phyloP scores from a whole-genome alignment of 176 grass and related monocot genomes.

The Zoysia japonica region DNA sequence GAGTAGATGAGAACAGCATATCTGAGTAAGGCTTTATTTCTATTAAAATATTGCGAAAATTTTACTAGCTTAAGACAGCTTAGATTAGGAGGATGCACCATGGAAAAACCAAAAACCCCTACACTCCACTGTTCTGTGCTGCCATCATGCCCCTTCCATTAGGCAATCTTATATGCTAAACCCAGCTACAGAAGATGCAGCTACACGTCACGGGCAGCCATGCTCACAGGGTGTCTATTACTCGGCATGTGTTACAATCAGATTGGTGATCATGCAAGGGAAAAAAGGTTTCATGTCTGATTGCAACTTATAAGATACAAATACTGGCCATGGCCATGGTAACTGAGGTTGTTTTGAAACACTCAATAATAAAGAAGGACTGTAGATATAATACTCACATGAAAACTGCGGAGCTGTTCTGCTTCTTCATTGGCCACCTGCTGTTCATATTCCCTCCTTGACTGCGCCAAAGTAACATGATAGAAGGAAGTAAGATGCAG shows the following conservation, averaged over 20 bases:
- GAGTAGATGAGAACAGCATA: neutral
- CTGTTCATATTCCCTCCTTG: conserved; percentile 81
- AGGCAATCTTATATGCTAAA: neutral
- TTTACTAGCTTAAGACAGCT: conserved; percentile 3
- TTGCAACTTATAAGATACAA: neutral
- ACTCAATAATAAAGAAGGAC: neutral
- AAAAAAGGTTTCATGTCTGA: neutral
- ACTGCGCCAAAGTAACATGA: conserved; percentile 53
- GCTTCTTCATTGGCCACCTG: conserved; percentile 82
- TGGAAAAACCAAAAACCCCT: neutral
- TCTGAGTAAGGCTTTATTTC: neutral
- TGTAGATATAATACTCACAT: conserved; percentile 50
- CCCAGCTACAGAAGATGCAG: neutral
- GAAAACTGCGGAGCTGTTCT: conserved; percentile 80
- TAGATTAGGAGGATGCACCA: neutral
- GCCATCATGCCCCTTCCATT: neutral
- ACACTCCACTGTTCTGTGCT: neutral
- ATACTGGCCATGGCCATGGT: neutral
- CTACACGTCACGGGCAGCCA: neutral
- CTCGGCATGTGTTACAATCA: neutral
- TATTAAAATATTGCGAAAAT: conserved; percentile 15
- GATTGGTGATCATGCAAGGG: neutral
- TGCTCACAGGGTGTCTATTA: neutral
- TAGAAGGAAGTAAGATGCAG: conserved; percentile 26
- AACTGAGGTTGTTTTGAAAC: neutral